Evolutionary conservation across 768 basidiomycete genomes (phyloP).

Genomic region (Hortiboletus campestris): DNA sequence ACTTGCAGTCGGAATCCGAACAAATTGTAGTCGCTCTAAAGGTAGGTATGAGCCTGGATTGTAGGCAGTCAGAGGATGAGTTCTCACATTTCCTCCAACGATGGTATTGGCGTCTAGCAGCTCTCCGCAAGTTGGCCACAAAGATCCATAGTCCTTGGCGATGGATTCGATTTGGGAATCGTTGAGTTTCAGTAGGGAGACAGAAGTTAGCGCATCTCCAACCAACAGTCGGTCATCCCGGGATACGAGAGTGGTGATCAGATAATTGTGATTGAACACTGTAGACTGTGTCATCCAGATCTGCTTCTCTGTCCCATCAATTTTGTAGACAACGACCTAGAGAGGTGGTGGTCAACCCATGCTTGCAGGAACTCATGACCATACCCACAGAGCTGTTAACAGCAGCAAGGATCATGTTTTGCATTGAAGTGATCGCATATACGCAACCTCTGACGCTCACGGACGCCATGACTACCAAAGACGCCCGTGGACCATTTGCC

Average conservation of each 20-base stretch:
- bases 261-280: slow-evolving; percentile 81
- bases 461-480: slow-evolving; percentile 38
- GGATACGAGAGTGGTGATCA: slow-evolving; percentile 64
- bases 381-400: slow-evolving; percentile 72
- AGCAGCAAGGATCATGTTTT: slow-evolving; percentile 59
- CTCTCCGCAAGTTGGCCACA: slow-evolving; percentile 72
- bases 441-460: slow-evolving; percentile 61
- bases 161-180: slow-evolving; percentile 47
- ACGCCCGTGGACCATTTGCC: slow-evolving; percentile 24
- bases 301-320: slow-evolving; percentile 36
- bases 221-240: slow-evolving; percentile 57
- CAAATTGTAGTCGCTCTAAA: slow-evolving; percentile 66
- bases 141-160: slow-evolving; percentile 71
- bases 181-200: slow-evolving; percentile 63
- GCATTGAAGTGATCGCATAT: slow-evolving; percentile 54
- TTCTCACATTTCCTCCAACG: slow-evolving; percentile 73
- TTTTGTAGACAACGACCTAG: slow-evolving; percentile 48
- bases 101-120: slow-evolving; percentile 51
- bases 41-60: slow-evolving; percentile 7
- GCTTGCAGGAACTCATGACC: not conserved
- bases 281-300: slow-evolving; percentile 38
- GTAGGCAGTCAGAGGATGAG: slow-evolving; percentile 5
- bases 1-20: slow-evolving; percentile 56
- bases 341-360: not conserved
- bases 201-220: slow-evolving; percentile 81